Base-by-base conservation (phyloP, 768 basidiomycete species). In the Boletus tylopilopsis region DNA sequence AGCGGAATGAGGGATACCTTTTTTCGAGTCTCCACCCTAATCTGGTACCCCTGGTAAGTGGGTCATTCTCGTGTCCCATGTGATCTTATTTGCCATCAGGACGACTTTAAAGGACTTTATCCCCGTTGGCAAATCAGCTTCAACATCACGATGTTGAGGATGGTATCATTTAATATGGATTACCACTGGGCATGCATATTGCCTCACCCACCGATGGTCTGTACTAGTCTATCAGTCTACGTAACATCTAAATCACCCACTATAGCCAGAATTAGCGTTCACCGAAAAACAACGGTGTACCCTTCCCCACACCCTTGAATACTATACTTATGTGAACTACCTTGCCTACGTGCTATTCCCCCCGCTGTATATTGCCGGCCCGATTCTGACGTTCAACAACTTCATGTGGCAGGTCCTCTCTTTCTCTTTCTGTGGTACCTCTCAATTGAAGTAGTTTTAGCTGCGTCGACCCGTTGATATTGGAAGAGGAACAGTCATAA, bases 311-410 rank as follows among this genome's bases (percentile, higher is more conserved):
- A 61, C 81, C 1, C 63, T 66, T 11, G 73, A 76, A 11, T 67
- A 76, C 43, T 96, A 94, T 63, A 77, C 80, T 2, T 85, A 82
- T 55, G 41, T 70, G 16, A 87, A 87, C 60, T 95, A 91, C 64
- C 45, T 96, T 10, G 77, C 88, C 21, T 98, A 97, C 62, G 76
- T 78, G n/a, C 70, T 97, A 8, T 99, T 98, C 62, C 82, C 94
- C 1, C 94, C 96, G 2, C 73, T 98, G 11, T 99, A 97, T 64
- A 89, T 98, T 43, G 94, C 90, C 2, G 95, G 96, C 0, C 96
- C 96, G 0, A 94, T 98, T 57, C 81, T 98, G 65, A 88, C 94
- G 0, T 98, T 92, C 75, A 95, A 95, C 61, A 91, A 96, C 65
- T 98, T 92, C 64, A 72, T 91, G 60, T 90, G 87, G 84, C 95